Base-by-base conservation (phyloP, 192 early-diverging fungal species). In the Coemansia nantahalensis region DNA sequence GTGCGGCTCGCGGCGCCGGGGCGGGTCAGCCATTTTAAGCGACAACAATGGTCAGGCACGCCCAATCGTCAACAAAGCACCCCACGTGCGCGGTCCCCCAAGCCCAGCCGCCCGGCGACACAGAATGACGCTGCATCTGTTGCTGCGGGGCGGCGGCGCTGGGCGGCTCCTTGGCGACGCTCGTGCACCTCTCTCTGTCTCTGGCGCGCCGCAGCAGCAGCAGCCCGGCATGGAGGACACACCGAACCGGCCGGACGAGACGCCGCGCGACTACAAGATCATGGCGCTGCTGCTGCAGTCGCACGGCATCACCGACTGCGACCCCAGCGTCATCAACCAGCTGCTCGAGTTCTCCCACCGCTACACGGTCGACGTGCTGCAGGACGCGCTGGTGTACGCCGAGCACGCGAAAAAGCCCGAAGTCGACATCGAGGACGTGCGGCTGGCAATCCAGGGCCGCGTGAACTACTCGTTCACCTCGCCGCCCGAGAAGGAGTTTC, bases 261-360 rank as follows among this genome's bases (percentile, higher is more conserved):
- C 69, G 32, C 76, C 76, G 7, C 69, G 69, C n/a, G 76, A 78
- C 51, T 87, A 89, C 21, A 87, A 85, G 79, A 82, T 98, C 24
- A 84, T 96, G 41, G 88, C 88, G 8, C 59, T 98, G 51, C 80
- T 97, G 13, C 59, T 97, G 40, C 86, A 90, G 50, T 85, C 90
- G 14, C 83, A 88, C 28, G 91, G 86, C 2, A 80, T 99, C 10
- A 80, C 87, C 33, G 91, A 96, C 55, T 93, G 88, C 63, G 92
- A 95, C 50, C 90, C 91, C 7, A 83, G 86, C 64, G 93, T 95
- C 19, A 84, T 94, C 19, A 89, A 90, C 45, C 92, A 92, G 55
- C 61, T 97, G 38, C 79, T 96, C 14, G 94, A 99, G 75, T 95
- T 96, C 70, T 84, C 90, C 36, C 89, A 97, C 74, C 69, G 90